A percentile compares a stretch with the other conserved stretches of the same genome.
These are phyloP conservation scores for Trypanosoma brucei DNA, from an alignment of 208 protist genomes.

Conservation along the genomic window DNA sequence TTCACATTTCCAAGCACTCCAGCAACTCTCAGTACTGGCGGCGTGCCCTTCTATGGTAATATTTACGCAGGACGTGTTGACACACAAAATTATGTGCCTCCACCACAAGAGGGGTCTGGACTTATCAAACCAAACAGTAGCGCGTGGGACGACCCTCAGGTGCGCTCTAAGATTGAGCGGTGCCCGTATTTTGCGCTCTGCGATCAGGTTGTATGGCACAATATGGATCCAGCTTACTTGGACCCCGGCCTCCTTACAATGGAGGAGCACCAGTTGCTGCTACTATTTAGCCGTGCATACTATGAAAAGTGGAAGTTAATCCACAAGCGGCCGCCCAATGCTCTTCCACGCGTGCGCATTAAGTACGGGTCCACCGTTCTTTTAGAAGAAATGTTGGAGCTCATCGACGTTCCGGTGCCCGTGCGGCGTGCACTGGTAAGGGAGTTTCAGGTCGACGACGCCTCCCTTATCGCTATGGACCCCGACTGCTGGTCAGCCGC, in stretches of 20 bases:
- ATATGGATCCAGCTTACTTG: slow-evolving; percentile 83
- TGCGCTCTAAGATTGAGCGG: slow-evolving; percentile 46
- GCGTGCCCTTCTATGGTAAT: slow-evolving; percentile 85
- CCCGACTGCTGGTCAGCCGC: slow-evolving; percentile 64
- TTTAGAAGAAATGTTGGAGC: slow-evolving; percentile 59
- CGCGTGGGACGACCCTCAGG: slow-evolving; percentile 64
- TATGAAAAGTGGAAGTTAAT: slow-evolving; percentile 82
- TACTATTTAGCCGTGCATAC: slow-evolving; percentile 82
- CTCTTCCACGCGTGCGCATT: slow-evolving; percentile 56
- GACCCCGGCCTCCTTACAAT: slow-evolving; percentile 75
- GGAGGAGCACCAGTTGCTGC: slow-evolving; percentile 83
- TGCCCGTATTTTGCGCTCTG: slow-evolving; percentile 88
- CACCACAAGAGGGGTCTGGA: slow-evolving; percentile 41
- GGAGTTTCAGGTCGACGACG: slow-evolving; percentile 79
- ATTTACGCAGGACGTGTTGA: slow-evolving; percentile 79
- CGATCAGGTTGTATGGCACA: slow-evolving; percentile 85
- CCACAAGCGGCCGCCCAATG: slow-evolving; percentile 44
- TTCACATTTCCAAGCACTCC: slow-evolving; percentile 54
- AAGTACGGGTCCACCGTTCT: slow-evolving; percentile 50
- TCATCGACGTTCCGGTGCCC: slow-evolving; percentile 37
- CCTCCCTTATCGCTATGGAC: slow-evolving; percentile 77
- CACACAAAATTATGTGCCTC: slow-evolving; percentile 67
- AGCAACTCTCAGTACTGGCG: slow-evolving; percentile 48
- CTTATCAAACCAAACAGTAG: slow-evolving; percentile 41
- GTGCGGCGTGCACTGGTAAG: slow-evolving; percentile 53